Evolutionary conservation across 371 early-diverging fungal genomes (phyloP).

Genomic region (Zopfochytrium polystomum): DNA sequence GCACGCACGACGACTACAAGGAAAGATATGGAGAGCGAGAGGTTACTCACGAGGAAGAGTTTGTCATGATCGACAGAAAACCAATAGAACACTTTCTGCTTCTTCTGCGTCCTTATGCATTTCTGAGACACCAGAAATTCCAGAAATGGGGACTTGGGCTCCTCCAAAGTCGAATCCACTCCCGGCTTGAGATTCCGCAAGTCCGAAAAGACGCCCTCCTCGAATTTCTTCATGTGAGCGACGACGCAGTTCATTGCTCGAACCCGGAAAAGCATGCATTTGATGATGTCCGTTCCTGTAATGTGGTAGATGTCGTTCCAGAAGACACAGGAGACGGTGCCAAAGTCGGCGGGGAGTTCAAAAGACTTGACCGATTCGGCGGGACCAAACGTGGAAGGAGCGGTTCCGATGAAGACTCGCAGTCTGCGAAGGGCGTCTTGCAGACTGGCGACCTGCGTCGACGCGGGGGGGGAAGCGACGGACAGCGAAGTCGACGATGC

Average conservation of each 20-base stretch:
- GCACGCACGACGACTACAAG: neutral
- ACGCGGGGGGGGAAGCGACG: too few relatives aligned
- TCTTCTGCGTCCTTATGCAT: constrained; percentile 99
- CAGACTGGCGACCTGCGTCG: constrained; percentile 1
- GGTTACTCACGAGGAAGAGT: constrained; percentile 40
- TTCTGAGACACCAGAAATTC: constrained; percentile 97
- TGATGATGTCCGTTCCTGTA: constrained; percentile 98
- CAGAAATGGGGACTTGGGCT: constrained; percentile 93
- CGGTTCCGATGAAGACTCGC: constrained; percentile 40
- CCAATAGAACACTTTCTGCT: constrained; percentile 99
- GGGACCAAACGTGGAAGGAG: constrained; percentile 39
- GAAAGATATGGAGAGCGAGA: too few relatives aligned
- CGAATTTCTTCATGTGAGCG: constrained; percentile 94
- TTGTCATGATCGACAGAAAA: constrained; percentile 95
- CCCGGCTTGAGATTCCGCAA: constrained; percentile 98
- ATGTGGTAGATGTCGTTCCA: constrained; percentile 90
- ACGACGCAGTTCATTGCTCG: constrained; percentile 87
- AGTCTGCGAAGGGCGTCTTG: constrained; percentile 19
- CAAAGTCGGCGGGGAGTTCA: constrained; percentile 71
- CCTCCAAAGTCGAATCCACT: constrained; percentile 93
- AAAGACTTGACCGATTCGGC: constrained; percentile 50
- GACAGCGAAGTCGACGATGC: too few relatives aligned
- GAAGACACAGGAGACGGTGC: constrained; percentile 83
- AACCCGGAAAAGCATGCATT: constrained; percentile 92
- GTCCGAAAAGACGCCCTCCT: constrained; percentile 98